Evolutionary conservation across 2,329 filamentous ascomycete genomes (phyloP).

Genomic region (Orbilia ellipsospora): DNA sequence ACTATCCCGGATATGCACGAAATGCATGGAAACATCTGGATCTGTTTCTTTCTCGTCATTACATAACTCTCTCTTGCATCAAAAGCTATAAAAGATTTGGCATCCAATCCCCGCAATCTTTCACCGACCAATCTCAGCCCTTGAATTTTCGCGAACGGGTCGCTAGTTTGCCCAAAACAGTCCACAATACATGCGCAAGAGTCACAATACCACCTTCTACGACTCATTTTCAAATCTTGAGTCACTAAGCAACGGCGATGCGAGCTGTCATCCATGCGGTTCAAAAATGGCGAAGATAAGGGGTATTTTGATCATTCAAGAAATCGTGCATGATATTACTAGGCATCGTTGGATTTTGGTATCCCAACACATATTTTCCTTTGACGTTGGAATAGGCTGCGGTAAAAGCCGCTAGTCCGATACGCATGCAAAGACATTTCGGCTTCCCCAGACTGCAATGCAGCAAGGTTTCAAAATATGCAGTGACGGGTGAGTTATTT

Average conservation of each 20-base stretch:
- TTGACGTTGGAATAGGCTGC: no score
- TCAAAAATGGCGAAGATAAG: constrained; percentile 3
- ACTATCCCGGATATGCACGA: constrained; percentile 13
- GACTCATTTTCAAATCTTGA: constrained; percentile 37
- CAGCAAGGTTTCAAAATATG: constrained; percentile 25
- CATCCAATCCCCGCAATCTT: constrained; percentile 17
- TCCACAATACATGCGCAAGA: constrained; percentile 33
- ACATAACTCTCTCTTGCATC: constrained; percentile 2
- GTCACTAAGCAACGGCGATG: constrained; percentile 21
- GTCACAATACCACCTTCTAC: constrained; percentile 30
- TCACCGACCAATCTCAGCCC: constrained; percentile 10
- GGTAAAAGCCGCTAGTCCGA: no score
- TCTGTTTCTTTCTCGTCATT: constrained; percentile 10
- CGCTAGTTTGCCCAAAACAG: constrained; percentile 7
- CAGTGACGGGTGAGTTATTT: not conserved
- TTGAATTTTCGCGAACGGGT: constrained; percentile 20
- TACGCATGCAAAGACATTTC: not conserved
- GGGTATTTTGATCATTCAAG: constrained; percentile 1
- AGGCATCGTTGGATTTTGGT: constrained; percentile 43
- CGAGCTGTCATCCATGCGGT: constrained; percentile 20
- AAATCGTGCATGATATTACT: not conserved
- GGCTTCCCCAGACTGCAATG: not conserved
- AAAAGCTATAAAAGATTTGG: constrained; percentile 45
- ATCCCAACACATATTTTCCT: constrained; percentile 16
- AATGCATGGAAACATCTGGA: constrained; percentile 46